A percentile compares a stretch with the other conserved stretches of the same genome.
Conservation (phyloP, 2,329 filamentous ascomycete genomes). For the Alternaria burnsii region DNA sequence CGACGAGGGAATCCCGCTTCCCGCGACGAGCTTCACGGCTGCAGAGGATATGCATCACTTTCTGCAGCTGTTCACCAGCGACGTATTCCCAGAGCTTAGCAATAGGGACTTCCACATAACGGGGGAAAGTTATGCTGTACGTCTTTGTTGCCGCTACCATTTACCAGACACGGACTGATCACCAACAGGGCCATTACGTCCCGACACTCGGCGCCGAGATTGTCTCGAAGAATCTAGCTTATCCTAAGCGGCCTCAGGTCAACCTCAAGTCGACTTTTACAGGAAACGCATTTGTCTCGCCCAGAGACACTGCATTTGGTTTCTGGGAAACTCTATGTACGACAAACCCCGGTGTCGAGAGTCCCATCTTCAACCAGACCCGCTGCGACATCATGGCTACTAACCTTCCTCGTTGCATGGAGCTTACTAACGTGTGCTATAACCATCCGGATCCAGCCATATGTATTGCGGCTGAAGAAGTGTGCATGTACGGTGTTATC, state of each 20-base stretch:
- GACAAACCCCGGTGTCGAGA: slow-evolving; percentile 54
- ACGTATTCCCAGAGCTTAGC: slow-evolving; percentile 56
- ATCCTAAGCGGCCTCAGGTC: slow-evolving; percentile 54
- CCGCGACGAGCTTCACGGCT: slow-evolving; percentile 53
- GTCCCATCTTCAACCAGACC: slow-evolving; percentile 57
- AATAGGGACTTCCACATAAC: slow-evolving; percentile 57
- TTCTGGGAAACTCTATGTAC: slow-evolving; percentile 60
- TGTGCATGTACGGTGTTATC: slow-evolving; percentile 54
- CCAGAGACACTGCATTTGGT: slow-evolving; percentile 52
- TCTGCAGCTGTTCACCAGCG: slow-evolving; percentile 57
- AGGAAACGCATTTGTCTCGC: slow-evolving; percentile 58
- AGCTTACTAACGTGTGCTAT: slow-evolving; percentile 53
- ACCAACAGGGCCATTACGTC: slow-evolving; percentile 57
- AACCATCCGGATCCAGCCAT: slow-evolving; percentile 53
- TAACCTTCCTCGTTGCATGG: slow-evolving; percentile 57
- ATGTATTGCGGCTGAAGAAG: slow-evolving; percentile 48
- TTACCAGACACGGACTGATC: not conserved
- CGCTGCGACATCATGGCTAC: slow-evolving; percentile 58
- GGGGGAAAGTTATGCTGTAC: slow-evolving; percentile 60
- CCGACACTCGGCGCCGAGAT: slow-evolving; percentile 57
- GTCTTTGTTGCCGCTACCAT: slow-evolving; percentile 14
- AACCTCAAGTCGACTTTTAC: slow-evolving; percentile 57
- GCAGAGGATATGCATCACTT: slow-evolving; percentile 61
- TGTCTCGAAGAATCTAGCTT: slow-evolving; percentile 54
- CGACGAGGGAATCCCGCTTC: slow-evolving; percentile 46